phyloP scores from a whole-genome alignment of 768 basidiomycete genomes.

The Cystobasidium ongulense region DNA sequence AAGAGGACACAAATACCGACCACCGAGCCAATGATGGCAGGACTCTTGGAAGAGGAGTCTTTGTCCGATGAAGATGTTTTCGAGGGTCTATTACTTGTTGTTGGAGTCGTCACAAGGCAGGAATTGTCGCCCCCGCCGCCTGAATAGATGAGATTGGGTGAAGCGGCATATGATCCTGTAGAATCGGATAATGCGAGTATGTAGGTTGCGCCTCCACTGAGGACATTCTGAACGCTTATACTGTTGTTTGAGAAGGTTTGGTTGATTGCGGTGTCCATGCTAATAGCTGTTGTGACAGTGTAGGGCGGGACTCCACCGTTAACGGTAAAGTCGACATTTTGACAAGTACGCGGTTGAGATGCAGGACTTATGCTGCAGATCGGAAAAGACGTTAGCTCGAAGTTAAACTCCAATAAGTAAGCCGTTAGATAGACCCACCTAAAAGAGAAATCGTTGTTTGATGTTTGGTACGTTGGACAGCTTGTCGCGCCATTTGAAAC shows the following conservation, averaged over 20 bases:
- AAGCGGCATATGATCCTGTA: not conserved
- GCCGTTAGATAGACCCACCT: not conserved
- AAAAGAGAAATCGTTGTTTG: conserved; percentile 5
- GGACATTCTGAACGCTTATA: not conserved
- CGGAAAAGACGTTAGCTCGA: not conserved
- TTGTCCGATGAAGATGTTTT: not conserved
- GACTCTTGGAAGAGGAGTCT: not conserved
- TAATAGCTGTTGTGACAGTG: not conserved
- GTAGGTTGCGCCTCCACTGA: conserved; percentile 19
- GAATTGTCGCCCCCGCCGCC: conserved; percentile 26
- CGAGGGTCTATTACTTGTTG: not conserved
- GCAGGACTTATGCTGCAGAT: not conserved
- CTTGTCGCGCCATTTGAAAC: not conserved
- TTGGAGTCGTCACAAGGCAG: conserved; percentile 4
- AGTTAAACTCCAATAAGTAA: not conserved
- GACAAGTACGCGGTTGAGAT: conserved; percentile 23
- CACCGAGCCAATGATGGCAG: not conserved
- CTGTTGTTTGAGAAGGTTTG: conserved; percentile 17
- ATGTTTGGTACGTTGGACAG: not conserved
- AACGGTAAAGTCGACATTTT: not conserved
- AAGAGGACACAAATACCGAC: not conserved
- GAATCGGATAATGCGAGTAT: conserved; percentile 25
- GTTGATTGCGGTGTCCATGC: conserved; percentile 4
- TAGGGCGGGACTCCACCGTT: conserved; percentile 25
- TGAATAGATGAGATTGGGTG: conserved; percentile 21